A percentile compares a stretch with the other conserved stretches of the same genome.
These are phyloP conservation scores for Chloranthus sessilifolius DNA, from an alignment of 164 flowering plant genomes.

Conservation along the genomic window DNA sequence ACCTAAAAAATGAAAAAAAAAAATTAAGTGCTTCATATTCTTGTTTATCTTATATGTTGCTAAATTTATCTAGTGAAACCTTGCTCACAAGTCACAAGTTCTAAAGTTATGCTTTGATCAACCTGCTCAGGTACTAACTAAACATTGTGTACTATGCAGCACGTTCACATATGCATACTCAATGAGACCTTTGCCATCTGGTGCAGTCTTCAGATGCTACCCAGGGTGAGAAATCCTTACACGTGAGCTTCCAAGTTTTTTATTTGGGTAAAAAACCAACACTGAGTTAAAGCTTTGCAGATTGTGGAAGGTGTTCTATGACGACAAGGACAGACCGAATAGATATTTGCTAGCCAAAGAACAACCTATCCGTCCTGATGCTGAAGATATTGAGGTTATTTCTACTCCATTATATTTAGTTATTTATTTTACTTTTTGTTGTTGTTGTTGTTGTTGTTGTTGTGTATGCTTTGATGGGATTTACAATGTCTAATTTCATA, in stretches of 20 bases:
- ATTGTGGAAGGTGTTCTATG: constrained; percentile 91
- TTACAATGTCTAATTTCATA: too few relatives aligned
- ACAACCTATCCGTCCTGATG: constrained; percentile 68
- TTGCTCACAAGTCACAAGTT: too few relatives aligned
- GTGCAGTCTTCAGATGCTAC: constrained; percentile 93
- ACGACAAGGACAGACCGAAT: constrained; percentile 80
- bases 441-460: background rate
- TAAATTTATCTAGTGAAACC: too few relatives aligned
- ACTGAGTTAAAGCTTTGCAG: constrained; percentile 25
- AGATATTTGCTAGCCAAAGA: constrained; percentile 89
- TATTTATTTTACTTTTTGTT: background rate
- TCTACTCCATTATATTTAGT: too few relatives aligned
- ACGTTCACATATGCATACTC: constrained; percentile 81
- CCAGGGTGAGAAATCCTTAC: constrained; percentile 61
- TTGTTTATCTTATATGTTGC: too few relatives aligned
- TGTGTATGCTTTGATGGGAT: background rate
- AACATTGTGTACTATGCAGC: constrained; percentile 38
- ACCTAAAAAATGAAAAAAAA: too few relatives aligned
- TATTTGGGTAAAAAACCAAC: background rate
- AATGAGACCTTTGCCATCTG: constrained; percentile 81
- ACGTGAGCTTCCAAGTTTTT: background rate
- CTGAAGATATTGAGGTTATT: constrained; percentile 91
- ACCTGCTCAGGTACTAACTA: too few relatives aligned
- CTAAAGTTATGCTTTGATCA: too few relatives aligned
- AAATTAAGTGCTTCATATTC: too few relatives aligned